These are phyloP conservation scores for Lasiosphaeriaceae sp. DNA, from an alignment of 495 filamentous ascomycete genomes.

Conservation along the genomic window DNA sequence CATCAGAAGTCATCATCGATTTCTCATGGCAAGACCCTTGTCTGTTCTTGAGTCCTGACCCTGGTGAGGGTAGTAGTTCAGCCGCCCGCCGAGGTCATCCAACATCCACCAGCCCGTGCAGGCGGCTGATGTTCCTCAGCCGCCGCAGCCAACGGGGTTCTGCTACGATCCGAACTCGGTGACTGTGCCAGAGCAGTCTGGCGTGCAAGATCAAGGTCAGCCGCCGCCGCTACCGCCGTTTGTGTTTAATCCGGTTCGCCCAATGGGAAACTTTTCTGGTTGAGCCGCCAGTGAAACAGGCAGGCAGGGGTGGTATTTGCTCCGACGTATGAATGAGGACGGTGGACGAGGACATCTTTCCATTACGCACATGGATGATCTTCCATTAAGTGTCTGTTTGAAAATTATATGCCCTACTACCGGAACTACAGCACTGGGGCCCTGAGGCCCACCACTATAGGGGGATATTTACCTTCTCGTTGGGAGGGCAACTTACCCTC, in stretches of 20 bases:
- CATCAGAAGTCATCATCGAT: neutral
- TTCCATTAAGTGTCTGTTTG: no score
- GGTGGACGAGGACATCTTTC: neutral
- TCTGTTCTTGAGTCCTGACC: neutral
- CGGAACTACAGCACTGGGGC: no score
- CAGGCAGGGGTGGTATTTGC: constrained; percentile 3
- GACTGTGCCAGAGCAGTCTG: neutral
- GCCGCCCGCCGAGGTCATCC: neutral
- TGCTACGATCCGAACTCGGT: neutral
- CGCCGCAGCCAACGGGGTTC: neutral
- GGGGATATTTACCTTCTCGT: no score
- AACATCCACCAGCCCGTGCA: no score
- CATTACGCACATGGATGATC: no score
- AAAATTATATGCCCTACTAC: no score
- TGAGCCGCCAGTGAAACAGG: constrained; percentile 1
- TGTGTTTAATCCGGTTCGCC: neutral
- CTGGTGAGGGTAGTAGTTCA: neutral
- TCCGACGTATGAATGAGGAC: constrained; percentile 1
- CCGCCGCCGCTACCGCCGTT: no score
- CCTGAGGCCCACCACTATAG: no score
- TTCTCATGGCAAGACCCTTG: neutral
- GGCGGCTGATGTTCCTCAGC: neutral
- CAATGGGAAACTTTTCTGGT: constrained; percentile 2
- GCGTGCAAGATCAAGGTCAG: no score
- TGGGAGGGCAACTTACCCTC: no score